phyloP scores from a whole-genome alignment of 768 basidiomycete species.

The Sarcodon sp. region DNA sequence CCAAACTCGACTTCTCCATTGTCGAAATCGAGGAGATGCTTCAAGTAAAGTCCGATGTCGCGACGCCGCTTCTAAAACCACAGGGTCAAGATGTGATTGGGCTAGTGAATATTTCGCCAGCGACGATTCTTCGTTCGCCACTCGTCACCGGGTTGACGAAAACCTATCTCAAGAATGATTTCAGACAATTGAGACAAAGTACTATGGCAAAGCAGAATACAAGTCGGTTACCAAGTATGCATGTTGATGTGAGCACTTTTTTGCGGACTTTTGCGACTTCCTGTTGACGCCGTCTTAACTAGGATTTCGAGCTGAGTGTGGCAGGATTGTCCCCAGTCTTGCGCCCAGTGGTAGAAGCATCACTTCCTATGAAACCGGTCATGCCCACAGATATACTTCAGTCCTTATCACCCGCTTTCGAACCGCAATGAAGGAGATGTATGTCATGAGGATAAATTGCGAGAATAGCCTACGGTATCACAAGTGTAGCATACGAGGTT shows the following conservation, averaged over 20 bases:
- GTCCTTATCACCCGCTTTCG: conserved; percentile 1
- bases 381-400: neutral
- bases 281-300: neutral
- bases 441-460: neutral
- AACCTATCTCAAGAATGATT: conserved; percentile 72
- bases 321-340: neutral
- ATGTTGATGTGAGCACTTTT: conserved; percentile 47
- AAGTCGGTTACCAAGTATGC: conserved; percentile 76
- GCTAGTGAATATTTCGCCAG: conserved; percentile 55
- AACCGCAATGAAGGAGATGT: neutral
- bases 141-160: conserved; percentile 72
- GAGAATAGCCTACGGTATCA: neutral
- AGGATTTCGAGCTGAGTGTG: neutral
- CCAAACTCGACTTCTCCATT: conserved; percentile 16
- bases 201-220: conserved; percentile 70
- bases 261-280: conserved; percentile 5
- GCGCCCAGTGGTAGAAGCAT: neutral
- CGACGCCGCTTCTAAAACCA: conserved; percentile 38
- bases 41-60: conserved; percentile 14
- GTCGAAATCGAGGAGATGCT: conserved; percentile 37
- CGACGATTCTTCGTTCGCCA: conserved; percentile 56
- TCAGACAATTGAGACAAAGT: conserved; percentile 57
- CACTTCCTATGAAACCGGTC: neutral
- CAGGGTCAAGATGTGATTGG: conserved; percentile 48
- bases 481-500: neutral